Percentiles rank a stretch among this genome's conserved stretches.
phyloP scores from a whole-genome alignment of 345 rosid genomes.

The Camelina sativa region DNA sequence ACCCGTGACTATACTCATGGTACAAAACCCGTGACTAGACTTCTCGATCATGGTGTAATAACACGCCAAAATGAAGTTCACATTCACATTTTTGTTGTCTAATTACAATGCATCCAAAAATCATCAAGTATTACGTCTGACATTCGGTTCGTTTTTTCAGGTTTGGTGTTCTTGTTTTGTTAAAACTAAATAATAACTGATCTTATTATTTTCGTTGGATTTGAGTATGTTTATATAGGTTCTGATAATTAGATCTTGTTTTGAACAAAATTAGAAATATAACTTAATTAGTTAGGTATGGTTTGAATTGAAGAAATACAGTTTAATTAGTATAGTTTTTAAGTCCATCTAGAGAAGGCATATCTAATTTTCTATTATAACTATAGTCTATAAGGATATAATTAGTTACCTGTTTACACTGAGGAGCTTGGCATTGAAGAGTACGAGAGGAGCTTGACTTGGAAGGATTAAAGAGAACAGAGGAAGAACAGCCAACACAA shows the following conservation, averaged over 20 bases:
- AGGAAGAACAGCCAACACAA: slow-evolving; percentile 78
- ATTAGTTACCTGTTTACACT: slow-evolving; percentile 74
- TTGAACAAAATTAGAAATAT: background rate
- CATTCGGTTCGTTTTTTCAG: background rate
- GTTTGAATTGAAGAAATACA: background rate
- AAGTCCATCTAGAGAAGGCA: background rate
- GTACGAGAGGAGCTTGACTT: slow-evolving; percentile 64
- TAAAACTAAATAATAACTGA: background rate
- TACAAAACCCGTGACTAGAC: slow-evolving; percentile 24
- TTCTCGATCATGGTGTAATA: slow-evolving; percentile 25
- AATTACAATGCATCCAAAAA: slow-evolving; percentile 19
- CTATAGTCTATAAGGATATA: background rate
- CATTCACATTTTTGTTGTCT: slow-evolving; percentile 1
- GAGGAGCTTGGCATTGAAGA: slow-evolving; percentile 65
- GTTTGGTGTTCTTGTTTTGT: slow-evolving; percentile 12
- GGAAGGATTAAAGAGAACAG: slow-evolving; percentile 51
- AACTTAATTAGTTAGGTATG: background rate
- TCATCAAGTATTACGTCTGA: slow-evolving; percentile 1
- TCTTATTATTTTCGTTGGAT: background rate
- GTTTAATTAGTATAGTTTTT: background rate
- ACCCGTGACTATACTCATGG: slow-evolving; percentile 34
- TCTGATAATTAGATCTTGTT: background rate
- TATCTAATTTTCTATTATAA: background rate
- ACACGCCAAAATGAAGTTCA: slow-evolving; percentile 28
- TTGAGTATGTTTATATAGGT: background rate